Conservation (phyloP, 225 moss, liverwort and hornwort genomes). For the Pseudisothecium myosuroides region DNA sequence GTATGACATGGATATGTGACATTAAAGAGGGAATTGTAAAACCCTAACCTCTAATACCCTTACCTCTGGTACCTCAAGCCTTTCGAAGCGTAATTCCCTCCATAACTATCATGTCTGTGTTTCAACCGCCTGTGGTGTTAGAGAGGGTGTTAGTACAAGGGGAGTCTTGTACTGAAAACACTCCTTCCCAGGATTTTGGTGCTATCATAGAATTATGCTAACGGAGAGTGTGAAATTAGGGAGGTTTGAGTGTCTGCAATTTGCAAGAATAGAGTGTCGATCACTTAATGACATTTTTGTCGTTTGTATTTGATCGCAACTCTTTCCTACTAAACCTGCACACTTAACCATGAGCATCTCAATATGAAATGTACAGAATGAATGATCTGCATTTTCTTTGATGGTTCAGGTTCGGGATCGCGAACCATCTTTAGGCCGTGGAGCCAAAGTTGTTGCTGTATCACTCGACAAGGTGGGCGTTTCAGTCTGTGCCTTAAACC, state of each 20-base stretch:
- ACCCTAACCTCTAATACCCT: neutral
- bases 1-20: neutral
- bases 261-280: neutral
- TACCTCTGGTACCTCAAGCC: neutral
- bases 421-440: conserved; percentile 89
- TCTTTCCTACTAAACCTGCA: neutral
- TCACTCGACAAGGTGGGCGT: conserved; percentile 71
- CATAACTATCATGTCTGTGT: neutral
- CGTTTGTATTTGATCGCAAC: neutral
- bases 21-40: neutral
- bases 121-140: neutral
- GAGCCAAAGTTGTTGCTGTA: conserved; percentile 97
- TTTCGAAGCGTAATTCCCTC: neutral
- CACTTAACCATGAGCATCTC: neutral
- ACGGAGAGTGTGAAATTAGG: neutral
- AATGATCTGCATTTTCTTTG: neutral
- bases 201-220: neutral
- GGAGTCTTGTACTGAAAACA: neutral
- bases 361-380: neutral
- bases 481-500: neutral
- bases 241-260: neutral
- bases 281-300: neutral
- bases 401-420: conserved; percentile 69
- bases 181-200: neutral
- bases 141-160: neutral